Percentiles rank a stretch among this genome's conserved stretches.
Evolutionary conservation across 257 asterid species (phyloP).

Genomic region (Orobanche coerulescens): DNA sequence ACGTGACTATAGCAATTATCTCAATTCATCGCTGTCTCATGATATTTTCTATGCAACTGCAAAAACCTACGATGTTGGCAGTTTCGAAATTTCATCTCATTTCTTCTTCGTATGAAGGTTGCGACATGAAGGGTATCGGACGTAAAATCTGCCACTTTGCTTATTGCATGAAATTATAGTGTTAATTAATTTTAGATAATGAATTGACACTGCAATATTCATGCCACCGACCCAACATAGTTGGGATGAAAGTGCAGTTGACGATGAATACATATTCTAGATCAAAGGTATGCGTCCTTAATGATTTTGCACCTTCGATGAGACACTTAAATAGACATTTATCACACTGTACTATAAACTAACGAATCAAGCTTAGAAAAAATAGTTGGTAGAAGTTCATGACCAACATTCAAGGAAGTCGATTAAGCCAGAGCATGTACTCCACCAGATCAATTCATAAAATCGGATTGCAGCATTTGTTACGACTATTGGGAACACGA

Average conservation of each 20-base stretch:
- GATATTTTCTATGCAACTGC: too few species aligned
- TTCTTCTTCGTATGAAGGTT: too few species aligned
- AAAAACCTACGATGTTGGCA: too few species aligned
- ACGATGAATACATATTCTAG: not conserved
- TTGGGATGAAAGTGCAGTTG: not conserved
- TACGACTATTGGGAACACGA: not conserved
- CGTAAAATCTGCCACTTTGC: too few species aligned
- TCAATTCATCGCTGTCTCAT: too few species aligned
- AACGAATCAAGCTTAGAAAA: not conserved
- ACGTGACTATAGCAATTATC: too few species aligned
- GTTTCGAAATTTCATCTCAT: too few species aligned
- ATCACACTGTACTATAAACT: not conserved
- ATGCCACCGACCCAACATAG: too few species aligned
- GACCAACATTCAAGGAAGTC: not conserved
- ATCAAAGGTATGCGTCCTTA: not conserved
- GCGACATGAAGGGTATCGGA: too few species aligned
- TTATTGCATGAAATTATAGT: too few species aligned
- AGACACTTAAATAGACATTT: not conserved
- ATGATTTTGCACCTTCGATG: not conserved
- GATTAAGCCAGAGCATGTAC: not conserved
- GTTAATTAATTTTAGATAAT: too few species aligned
- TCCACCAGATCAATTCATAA: not conserved
- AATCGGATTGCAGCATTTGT: not conserved
- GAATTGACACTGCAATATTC: too few species aligned
- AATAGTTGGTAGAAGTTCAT: not conserved